Conservation (phyloP, 306 rosid genomes). For the Lupinus albus region DNA sequence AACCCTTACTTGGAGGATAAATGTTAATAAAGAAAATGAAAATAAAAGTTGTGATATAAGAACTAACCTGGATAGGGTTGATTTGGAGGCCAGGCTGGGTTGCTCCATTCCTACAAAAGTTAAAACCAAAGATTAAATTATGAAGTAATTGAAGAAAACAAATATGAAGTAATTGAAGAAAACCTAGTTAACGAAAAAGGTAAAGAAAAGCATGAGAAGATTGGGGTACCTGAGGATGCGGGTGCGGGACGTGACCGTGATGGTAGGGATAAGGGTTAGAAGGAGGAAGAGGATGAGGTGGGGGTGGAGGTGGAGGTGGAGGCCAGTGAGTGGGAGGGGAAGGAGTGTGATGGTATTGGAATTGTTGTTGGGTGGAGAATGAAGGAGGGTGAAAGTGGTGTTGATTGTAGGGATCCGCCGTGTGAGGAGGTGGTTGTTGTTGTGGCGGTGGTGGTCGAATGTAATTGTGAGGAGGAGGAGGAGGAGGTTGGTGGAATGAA, state of each 20-base stretch:
- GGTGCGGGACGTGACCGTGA: slow-evolving; percentile 61
- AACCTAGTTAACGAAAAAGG: slow-evolving; percentile 27
- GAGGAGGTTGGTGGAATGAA: slow-evolving; percentile 67
- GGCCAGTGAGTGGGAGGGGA: slow-evolving; percentile 73
- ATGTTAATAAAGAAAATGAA: no score
- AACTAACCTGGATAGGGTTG: slow-evolving; percentile 70
- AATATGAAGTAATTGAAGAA: not conserved
- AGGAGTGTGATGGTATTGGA: slow-evolving; percentile 76
- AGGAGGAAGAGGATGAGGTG: slow-evolving; percentile 26
- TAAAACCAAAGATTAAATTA: not conserved
- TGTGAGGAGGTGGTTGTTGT: no score
- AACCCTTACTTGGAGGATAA: no score
- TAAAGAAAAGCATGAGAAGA: no score
- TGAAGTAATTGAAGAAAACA: not conserved
- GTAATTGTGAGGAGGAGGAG: slow-evolving; percentile 48
- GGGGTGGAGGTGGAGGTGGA: slow-evolving; percentile 43
- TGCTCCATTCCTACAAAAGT: slow-evolving; percentile 72
- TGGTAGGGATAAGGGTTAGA: no score
- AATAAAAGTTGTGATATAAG: no score
- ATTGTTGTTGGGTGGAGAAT: slow-evolving; percentile 83
- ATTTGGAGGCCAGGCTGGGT: slow-evolving; percentile 61
- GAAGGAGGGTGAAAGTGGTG: slow-evolving; percentile 59
- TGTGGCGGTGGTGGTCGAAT: slow-evolving; percentile 55
- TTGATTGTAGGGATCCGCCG: slow-evolving; percentile 62
- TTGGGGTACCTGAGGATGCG: slow-evolving; percentile 56